Evolutionary conservation across 139 green algal species (phyloP).

Genomic region (Edaphochlamys debaryana): DNA sequence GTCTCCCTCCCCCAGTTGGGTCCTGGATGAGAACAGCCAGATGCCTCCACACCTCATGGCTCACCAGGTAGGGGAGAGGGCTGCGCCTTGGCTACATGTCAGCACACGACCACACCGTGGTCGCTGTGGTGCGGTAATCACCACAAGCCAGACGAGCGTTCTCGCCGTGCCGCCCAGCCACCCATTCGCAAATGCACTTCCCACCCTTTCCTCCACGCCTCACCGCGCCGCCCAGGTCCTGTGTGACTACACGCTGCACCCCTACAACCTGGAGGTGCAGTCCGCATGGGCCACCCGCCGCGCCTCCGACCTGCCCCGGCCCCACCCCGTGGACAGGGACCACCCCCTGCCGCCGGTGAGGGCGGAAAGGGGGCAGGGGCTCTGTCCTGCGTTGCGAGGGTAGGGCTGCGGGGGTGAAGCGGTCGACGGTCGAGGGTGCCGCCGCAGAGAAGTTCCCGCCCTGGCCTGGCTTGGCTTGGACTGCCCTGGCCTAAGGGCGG

Average conservation of each 20-base stretch:
- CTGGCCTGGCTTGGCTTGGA: too few relatives aligned
- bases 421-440: too few relatives aligned
- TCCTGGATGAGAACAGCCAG: conserved; percentile 34
- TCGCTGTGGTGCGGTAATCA: too few relatives aligned
- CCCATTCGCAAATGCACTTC: too few relatives aligned
- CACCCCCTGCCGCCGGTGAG: conserved; percentile 10
- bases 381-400: not conserved
- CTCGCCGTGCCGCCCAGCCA: too few relatives aligned
- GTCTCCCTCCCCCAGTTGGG: conserved; percentile 17
- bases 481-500: too few relatives aligned
- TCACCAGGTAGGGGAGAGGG: too few relatives aligned
- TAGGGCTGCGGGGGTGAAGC: not conserved
- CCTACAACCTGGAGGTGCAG: conserved; percentile 13
- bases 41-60: conserved; percentile 54
- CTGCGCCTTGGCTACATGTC: too few relatives aligned
- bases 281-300: not conserved
- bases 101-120: too few relatives aligned
- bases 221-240: not conserved
- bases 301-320: not conserved
- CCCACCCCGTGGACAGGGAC: conserved; percentile 9
- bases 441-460: too few relatives aligned
- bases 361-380: not conserved
- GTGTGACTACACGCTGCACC: conserved; percentile 33
- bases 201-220: too few relatives aligned
- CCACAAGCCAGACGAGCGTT: too few relatives aligned